Evolutionary conservation across 768 basidiomycete genomes (phyloP).

Genomic region (Termitomyces sp.): DNA sequence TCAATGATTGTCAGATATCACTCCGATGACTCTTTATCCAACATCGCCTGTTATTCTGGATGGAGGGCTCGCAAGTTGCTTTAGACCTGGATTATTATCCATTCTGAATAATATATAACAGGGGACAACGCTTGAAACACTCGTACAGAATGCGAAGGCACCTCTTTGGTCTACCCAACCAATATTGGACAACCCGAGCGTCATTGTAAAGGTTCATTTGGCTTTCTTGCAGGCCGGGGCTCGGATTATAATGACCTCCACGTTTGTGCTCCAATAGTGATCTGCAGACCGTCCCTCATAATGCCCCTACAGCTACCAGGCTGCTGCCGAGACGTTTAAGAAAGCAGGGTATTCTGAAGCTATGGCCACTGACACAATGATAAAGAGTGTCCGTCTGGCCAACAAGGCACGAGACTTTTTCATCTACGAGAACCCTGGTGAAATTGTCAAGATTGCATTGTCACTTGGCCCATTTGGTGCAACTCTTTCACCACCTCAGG

Average conservation of each 20-base stretch:
- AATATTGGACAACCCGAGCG: constrained; percentile 47
- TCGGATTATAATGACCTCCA: constrained; percentile 61
- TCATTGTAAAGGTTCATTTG: constrained; percentile 56
- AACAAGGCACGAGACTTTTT: constrained; percentile 36
- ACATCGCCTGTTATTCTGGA: constrained; percentile 30
- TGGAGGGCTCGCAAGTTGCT: constrained; percentile 41
- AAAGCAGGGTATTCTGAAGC: constrained; percentile 42
- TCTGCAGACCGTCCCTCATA: neutral
- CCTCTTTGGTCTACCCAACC: constrained; percentile 74
- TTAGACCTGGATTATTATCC: neutral
- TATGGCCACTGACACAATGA: constrained; percentile 47
- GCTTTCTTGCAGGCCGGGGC: constrained; percentile 66
- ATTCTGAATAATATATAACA: constrained; percentile 21
- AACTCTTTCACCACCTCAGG: constrained; percentile 59
- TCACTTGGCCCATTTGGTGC: constrained; percentile 78
- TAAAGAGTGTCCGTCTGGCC: constrained; percentile 50
- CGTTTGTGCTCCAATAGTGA: constrained; percentile 34
- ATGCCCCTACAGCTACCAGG: constrained; percentile 56
- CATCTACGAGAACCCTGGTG: constrained; percentile 15
- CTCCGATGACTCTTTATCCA: constrained; percentile 5
- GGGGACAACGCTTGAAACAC: constrained; percentile 62
- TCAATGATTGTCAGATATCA: no score
- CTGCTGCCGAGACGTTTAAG: constrained; percentile 50
- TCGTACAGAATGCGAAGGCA: constrained; percentile 43
- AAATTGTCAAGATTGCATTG: constrained; percentile 51